Conservation (phyloP, 495 filamentous ascomycete species). For the Aspergillus haitiensis region DNA sequence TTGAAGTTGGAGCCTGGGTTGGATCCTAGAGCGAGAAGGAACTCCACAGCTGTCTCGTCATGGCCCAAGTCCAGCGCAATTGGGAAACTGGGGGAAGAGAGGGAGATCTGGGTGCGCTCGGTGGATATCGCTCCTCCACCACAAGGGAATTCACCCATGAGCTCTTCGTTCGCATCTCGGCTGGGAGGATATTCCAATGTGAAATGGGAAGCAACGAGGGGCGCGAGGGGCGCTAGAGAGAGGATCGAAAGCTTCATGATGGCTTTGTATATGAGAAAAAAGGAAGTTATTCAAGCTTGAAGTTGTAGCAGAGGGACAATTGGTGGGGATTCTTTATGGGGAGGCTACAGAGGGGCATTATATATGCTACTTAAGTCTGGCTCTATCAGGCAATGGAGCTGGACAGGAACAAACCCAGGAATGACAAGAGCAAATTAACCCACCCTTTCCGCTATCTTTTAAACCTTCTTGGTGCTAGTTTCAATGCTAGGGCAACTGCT, state of each 20-base stretch:
- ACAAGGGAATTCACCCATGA: conserved; percentile 55
- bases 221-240: conserved; percentile 33
- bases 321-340: neutral
- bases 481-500: too few relatives aligned
- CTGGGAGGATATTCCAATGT: conserved; percentile 54
- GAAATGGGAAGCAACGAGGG: conserved; percentile 60
- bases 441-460: too few relatives aligned
- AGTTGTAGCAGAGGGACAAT: too few relatives aligned
- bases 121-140: conserved; percentile 51
- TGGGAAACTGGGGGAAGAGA: conserved; percentile 48
- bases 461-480: too few relatives aligned
- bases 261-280: neutral
- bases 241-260: conserved; percentile 32
- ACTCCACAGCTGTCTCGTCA: conserved; percentile 52
- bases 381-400: too few relatives aligned
- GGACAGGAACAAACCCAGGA: too few relatives aligned
- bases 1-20: conserved; percentile 55
- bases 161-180: conserved; percentile 55
- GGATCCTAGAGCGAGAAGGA: conserved; percentile 56
- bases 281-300: neutral
- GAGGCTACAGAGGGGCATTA: too few relatives aligned
- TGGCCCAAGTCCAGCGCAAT: conserved; percentile 59
- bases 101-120: conserved; percentile 52
- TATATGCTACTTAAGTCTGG: too few relatives aligned
- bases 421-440: too few relatives aligned